Evolutionary conservation across 108 stramenopile genomes (phyloP).

Genomic region (Mediolabrus comicus): DNA sequence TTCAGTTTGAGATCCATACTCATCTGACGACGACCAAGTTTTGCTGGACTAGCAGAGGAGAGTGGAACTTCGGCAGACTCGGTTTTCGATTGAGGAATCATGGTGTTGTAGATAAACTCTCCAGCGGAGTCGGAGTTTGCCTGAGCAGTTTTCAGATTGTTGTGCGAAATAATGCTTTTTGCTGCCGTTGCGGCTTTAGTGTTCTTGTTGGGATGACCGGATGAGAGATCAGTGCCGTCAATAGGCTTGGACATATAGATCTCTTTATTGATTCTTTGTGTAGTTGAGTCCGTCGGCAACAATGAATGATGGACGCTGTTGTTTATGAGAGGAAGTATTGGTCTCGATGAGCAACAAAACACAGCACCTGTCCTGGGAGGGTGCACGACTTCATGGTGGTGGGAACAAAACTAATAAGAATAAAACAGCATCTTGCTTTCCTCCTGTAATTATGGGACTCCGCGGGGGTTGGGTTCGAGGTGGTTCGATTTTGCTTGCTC

Average conservation of each 20-base stretch:
- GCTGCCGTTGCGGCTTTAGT: not conserved
- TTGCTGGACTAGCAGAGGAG: not conserved
- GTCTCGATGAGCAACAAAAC: too few species aligned
- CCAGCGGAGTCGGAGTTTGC: not conserved
- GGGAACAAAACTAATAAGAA: too few species aligned
- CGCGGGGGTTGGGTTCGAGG: too few species aligned
- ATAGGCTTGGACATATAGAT: not conserved
- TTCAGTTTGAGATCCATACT: conserved; percentile 12
- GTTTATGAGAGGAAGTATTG: too few species aligned
- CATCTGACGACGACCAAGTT: not conserved
- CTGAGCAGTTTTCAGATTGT: not conserved
- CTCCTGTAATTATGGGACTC: too few species aligned
- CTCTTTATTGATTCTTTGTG: not conserved
- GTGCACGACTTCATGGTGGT: too few species aligned
- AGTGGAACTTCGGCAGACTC: not conserved
- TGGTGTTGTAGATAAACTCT: not conserved
- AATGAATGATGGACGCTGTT: too few species aligned
- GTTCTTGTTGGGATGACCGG: not conserved
- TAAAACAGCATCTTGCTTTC: too few species aligned
- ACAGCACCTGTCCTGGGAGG: too few species aligned
- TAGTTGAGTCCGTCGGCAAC: not conserved
- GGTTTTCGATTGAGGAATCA: not conserved
- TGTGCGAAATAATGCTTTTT: too few species aligned
- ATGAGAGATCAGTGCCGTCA: too few species aligned
- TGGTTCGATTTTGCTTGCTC: too few species aligned